A percentile compares a stretch with the other conserved stretches of the same genome.
Conservation (phyloP, 2,329 filamentous ascomycete genomes). For the Pyrenophora graminea region DNA sequence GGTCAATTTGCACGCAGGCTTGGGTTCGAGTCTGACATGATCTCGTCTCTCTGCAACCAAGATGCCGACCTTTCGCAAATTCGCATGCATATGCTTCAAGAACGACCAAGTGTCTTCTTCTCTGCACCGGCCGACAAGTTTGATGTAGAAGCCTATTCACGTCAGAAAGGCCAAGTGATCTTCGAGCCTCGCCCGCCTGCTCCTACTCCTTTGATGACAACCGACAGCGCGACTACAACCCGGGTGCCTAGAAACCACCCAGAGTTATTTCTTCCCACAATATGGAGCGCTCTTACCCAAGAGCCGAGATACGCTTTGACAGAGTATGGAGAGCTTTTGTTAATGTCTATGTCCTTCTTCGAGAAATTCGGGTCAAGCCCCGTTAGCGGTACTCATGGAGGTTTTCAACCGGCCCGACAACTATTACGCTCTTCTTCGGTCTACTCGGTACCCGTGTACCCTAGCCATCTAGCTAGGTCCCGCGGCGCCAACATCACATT, state of each 20-base stretch:
- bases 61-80: conserved; percentile 7
- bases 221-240: not conserved
- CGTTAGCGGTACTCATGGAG: not conserved
- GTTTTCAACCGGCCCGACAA: not conserved
- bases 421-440: conserved; percentile 1
- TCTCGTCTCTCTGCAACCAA: conserved; percentile 6
- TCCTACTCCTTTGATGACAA: conserved; percentile 7
- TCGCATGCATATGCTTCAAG: conserved; percentile 3
- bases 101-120: conserved; percentile 1
- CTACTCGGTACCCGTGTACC: not conserved
- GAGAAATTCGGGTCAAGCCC: not conserved
- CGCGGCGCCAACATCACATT: conserved; percentile 1
- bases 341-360: conserved; percentile 7
- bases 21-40: conserved; percentile 7
- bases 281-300: conserved; percentile 7
- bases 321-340: conserved; percentile 4
- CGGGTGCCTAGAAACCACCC: not conserved
- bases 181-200: conserved; percentile 1
- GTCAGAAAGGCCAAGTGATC: conserved; percentile 4
- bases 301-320: conserved; percentile 8
- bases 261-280: conserved; percentile 7
- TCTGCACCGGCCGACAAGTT: conserved; percentile 1
- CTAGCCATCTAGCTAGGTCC: not conserved
- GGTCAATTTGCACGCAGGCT: not conserved
- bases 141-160: not conserved